Evolutionary conservation across 148 eudicot species (phyloP).

Genomic region (Rhododendron vialii): DNA sequence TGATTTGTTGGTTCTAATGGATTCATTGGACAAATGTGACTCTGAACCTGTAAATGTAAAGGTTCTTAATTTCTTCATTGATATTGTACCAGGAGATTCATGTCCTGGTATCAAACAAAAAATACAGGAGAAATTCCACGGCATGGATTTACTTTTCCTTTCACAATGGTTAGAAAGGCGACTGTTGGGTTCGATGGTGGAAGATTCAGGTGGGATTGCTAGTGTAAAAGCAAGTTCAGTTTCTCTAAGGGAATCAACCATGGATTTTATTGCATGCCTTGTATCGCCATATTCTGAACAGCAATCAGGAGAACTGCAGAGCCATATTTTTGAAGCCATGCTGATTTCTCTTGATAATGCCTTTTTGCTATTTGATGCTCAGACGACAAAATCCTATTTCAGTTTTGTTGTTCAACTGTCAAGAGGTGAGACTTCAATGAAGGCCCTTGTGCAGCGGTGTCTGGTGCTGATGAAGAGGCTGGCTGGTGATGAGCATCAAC

Average conservation of each 20-base stretch:
- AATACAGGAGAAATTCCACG: slow-evolving; percentile 60
- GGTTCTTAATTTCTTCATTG: slow-evolving; percentile 73
- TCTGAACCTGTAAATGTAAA: slow-evolving; percentile 68
- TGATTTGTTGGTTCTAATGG: slow-evolving; percentile 73
- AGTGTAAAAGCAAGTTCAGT: slow-evolving; percentile 55
- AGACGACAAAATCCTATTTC: slow-evolving; percentile 66
- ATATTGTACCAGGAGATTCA: slow-evolving; percentile 58
- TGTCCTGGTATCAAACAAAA: slow-evolving; percentile 50
- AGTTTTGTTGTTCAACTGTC: slow-evolving; percentile 69
- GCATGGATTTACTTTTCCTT: slow-evolving; percentile 55
- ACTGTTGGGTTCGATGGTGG: slow-evolving; percentile 52
- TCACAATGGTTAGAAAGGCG: slow-evolving; percentile 88
- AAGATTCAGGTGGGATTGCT: slow-evolving; percentile 37
- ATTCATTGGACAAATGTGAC: slow-evolving; percentile 62
- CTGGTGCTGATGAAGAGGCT: slow-evolving; percentile 72
- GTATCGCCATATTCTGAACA: slow-evolving; percentile 48
- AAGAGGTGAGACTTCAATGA: slow-evolving; percentile 64
- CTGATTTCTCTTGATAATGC: slow-evolving; percentile 67
- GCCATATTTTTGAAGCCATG: slow-evolving; percentile 70
- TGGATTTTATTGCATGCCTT: slow-evolving; percentile 65
- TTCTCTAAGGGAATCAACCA: slow-evolving; percentile 78
- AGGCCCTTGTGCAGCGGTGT: slow-evolving; percentile 58
- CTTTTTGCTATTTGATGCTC: slow-evolving; percentile 60
- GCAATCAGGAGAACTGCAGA: slow-evolving; percentile 48
- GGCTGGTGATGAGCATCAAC: slow-evolving; percentile 67